A percentile compares a stretch with the other conserved stretches of the same genome.
Evolutionary conservation across 768 basidiomycete species (phyloP).

Genomic region (Cystofilobasidium capitatum): DNA sequence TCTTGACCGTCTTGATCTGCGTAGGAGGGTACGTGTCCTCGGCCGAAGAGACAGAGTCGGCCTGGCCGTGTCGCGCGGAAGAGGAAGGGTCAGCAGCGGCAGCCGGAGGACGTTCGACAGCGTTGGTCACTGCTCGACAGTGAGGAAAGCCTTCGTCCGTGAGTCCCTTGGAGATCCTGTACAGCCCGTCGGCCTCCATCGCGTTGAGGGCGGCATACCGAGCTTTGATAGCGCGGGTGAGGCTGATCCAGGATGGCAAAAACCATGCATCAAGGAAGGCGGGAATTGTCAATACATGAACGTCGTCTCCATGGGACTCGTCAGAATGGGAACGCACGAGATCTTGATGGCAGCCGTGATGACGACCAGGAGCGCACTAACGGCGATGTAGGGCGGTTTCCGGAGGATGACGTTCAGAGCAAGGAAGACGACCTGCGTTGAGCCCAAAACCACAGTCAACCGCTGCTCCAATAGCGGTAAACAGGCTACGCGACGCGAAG

Average conservation of each 20-base stretch:
- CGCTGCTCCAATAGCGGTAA: too few species aligned
- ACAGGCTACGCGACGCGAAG: too few species aligned
- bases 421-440: slow-evolving; percentile 21
- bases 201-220: slow-evolving; percentile 16
- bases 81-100: too few species aligned
- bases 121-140: not conserved
- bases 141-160: not conserved
- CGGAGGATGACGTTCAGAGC: slow-evolving; percentile 24
- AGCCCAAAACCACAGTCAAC: not conserved
- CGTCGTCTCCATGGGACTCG: too few species aligned
- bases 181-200: slow-evolving; percentile 20
- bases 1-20: not conserved
- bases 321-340: slow-evolving; percentile 2
- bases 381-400: slow-evolving; percentile 17
- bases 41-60: not conserved
- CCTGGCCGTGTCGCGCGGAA: not conserved
- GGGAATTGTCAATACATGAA: not conserved
- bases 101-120: too few species aligned
- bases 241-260: not conserved
- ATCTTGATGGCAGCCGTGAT: slow-evolving; percentile 19
- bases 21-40: not conserved
- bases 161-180: not conserved
- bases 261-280: too few species aligned
- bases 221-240: slow-evolving; percentile 26
- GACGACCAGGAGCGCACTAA: slow-evolving; percentile 17